Base-by-base conservation (phyloP, 176 grass and related monocot species). In the Areca catechu region DNA sequence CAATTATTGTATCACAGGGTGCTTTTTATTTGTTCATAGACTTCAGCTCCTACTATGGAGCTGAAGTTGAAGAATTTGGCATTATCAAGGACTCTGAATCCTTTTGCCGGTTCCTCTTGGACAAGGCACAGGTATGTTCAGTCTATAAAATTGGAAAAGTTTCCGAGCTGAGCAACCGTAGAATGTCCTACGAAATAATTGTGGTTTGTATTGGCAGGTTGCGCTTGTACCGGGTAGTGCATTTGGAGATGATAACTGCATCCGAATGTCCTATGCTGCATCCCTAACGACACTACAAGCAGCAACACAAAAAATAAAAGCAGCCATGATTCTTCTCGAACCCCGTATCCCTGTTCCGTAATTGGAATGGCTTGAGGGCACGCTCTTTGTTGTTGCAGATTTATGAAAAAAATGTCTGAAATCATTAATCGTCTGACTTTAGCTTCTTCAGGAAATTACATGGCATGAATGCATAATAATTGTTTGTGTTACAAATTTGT, bases 1-100 rank as follows among this genome's bases (percentile, higher is more conserved):
- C 10, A 43, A 43, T 14, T 43, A 43, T 12, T 43, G 1, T 43
- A 12, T 43, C 9, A 15, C 79, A 95, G 90, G 90, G 90, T 4
- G 90, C 90, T 34, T 95, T 95, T 70, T 95, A 95, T 67, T 65
- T 95, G 58, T 95, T 95, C 60, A 49, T 95, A 1, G 90, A 95
- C 73, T 89, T 95, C 70, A 95, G 90, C 62, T 82, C 82, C 63
- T 89, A 95, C 50, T 89, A 86, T 14, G 82, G 82, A 0, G 86
- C 73, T 16, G 85, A 89, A 74, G 85, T 86, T 47, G 90, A 95
- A 77, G 85, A 85, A 27, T 95, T 86, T 37, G 82, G 90, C 25
- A 69, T 49, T 16, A 77, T 95, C 50, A 83, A 76, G 24, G 79
- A 86, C 60, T 95, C 90, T 5, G 90, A 95, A 23, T 78, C 85